These are phyloP conservation scores for Beauveria australis DNA, from an alignment of 2,329 filamentous ascomycete species.

Conservation along the genomic window DNA sequence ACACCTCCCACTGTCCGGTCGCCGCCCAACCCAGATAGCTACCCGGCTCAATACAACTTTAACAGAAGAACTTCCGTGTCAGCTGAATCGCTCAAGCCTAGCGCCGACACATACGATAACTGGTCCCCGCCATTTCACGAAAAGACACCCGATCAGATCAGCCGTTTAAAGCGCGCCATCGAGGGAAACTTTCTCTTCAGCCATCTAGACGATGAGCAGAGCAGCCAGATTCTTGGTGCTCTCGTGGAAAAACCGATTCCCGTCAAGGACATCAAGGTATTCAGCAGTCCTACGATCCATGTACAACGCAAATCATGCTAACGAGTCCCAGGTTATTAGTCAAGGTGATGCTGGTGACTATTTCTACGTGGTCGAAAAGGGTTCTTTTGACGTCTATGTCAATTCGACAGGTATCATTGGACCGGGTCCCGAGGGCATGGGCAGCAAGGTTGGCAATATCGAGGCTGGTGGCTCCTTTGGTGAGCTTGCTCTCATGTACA, in stretches of 20 bases:
- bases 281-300: constrained; percentile 10
- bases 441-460: constrained; percentile 71
- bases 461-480: constrained; percentile 89
- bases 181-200: constrained; percentile 88
- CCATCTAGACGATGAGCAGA: constrained; percentile 90
- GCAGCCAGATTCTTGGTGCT: constrained; percentile 76
- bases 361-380: constrained; percentile 94
- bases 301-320: constrained; percentile 13
- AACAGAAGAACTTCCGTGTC: constrained; percentile 91
- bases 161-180: constrained; percentile 72
- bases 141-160: constrained; percentile 75
- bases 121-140: constrained; percentile 82
- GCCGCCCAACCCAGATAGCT: constrained; percentile 54
- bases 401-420: constrained; percentile 70
- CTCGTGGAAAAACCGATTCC: constrained; percentile 93
- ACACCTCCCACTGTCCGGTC: constrained; percentile 37
- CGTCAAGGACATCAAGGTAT: constrained; percentile 70
- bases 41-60: constrained; percentile 91
- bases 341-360: constrained; percentile 95
- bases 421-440: constrained; percentile 73
- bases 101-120: constrained; percentile 72
- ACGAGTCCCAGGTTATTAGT: constrained; percentile 66
- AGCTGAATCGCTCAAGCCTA: constrained; percentile 90
- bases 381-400: constrained; percentile 85
- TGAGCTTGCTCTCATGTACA: constrained; percentile 97